Conservation (phyloP, 495 filamentous ascomycete genomes). For the Lasiosphaeria ovina region DNA sequence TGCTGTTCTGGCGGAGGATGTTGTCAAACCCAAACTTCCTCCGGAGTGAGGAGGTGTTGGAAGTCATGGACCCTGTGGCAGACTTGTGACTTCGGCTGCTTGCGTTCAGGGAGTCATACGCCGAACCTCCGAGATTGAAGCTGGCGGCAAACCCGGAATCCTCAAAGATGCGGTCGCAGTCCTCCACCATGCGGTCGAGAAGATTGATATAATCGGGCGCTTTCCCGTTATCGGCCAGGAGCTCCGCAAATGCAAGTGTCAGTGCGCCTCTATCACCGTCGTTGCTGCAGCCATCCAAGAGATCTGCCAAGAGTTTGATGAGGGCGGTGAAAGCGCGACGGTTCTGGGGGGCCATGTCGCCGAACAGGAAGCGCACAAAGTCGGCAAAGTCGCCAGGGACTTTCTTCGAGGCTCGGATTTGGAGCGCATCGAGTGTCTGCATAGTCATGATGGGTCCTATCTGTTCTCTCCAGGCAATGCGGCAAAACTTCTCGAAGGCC, state of each 20-base stretch:
- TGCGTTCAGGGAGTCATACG: slow-evolving; percentile 48
- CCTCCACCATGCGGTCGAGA: slow-evolving; percentile 87
- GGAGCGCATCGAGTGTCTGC: slow-evolving; percentile 63
- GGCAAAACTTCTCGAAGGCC: slow-evolving; percentile 91
- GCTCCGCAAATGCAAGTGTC: slow-evolving; percentile 86
- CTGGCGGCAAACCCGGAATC: slow-evolving; percentile 48
- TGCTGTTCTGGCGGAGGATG: slow-evolving; percentile 74
- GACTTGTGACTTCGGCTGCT: slow-evolving; percentile 45
- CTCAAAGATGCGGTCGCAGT: slow-evolving; percentile 84
- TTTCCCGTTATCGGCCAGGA: slow-evolving; percentile 73
- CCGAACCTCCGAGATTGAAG: slow-evolving; percentile 30
- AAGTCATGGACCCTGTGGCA: slow-evolving; percentile 50
- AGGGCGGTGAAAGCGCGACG: slow-evolving; percentile 81
- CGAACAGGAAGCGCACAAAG: slow-evolving; percentile 71
- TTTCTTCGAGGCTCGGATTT: slow-evolving; percentile 69
- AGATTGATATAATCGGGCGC: slow-evolving; percentile 85
- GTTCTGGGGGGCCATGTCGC: slow-evolving; percentile 87
- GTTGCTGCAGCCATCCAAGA: slow-evolving; percentile 91
- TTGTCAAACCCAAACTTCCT: slow-evolving; percentile 77
- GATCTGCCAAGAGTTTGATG: slow-evolving; percentile 80
- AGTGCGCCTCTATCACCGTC: slow-evolving; percentile 89
- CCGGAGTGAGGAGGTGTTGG: slow-evolving; percentile 77
- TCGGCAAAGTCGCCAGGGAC: slow-evolving; percentile 81
- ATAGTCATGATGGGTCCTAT: slow-evolving; percentile 78
- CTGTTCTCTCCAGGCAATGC: slow-evolving; percentile 81